These are phyloP conservation scores for Hibiscus syriacus DNA, from an alignment of 345 rosid genomes.

Conservation along the genomic window DNA sequence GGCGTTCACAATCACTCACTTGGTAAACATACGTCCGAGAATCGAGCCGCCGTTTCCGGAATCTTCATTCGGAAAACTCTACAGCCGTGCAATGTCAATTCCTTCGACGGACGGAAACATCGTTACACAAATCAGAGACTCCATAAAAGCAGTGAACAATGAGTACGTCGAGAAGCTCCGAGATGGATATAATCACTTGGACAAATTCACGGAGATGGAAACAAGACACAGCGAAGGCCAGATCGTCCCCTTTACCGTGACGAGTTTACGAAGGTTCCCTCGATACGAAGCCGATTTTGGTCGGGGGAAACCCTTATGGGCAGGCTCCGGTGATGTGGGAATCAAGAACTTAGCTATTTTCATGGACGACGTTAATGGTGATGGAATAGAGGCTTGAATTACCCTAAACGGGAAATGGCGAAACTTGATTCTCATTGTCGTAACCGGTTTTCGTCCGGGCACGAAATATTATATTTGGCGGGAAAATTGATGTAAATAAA, in stretches of 20 bases:
- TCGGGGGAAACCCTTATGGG: not conserved
- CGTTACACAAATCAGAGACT: not conserved
- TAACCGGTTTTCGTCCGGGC: too few relatives aligned
- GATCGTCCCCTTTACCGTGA: too few relatives aligned
- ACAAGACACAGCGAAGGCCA: too few relatives aligned
- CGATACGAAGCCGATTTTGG: constrained; percentile 2
- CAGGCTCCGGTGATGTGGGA: not conserved
- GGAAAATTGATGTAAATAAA: too few relatives aligned
- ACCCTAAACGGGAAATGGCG: not conserved
- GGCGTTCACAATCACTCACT: not conserved
- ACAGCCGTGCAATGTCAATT: not conserved
- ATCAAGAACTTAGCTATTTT: not conserved
- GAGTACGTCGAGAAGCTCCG: not conserved
- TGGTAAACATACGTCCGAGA: constrained; percentile 23
- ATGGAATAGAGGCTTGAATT: not conserved
- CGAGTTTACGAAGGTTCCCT: not conserved
- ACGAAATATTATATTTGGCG: too few relatives aligned
- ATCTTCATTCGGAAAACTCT: not conserved
- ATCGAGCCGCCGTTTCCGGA: not conserved
- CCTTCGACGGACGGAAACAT: not conserved
- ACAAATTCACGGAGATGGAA: too few relatives aligned
- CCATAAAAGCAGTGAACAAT: not conserved
- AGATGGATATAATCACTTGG: not conserved
- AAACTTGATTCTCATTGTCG: not conserved
- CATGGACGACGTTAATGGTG: not conserved